phyloP scores from a whole-genome alignment of 2,329 filamentous ascomycete species.

The Claviceps quebecensis region DNA sequence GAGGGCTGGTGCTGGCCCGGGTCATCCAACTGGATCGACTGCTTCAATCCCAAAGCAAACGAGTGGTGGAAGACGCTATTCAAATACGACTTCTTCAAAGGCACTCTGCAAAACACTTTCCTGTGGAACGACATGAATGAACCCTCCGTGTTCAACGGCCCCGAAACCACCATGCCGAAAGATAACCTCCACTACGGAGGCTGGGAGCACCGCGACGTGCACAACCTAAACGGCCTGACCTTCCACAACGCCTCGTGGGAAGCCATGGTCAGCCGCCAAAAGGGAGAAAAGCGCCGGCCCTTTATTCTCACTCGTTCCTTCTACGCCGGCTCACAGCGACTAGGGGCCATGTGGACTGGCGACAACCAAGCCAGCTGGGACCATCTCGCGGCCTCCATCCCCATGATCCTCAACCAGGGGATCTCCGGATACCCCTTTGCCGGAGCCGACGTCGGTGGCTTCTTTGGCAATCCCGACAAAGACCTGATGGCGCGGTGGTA shows the following conservation, averaged over 20 bases:
- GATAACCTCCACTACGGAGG: conserved; percentile 84
- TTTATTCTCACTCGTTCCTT: conserved; percentile 91
- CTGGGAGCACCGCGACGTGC: conserved; percentile 95
- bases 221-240: conserved; percentile 91
- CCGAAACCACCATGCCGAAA: conserved; percentile 97
- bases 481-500: conserved; percentile 92
- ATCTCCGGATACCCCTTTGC: conserved; percentile 89
- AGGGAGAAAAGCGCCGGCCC: conserved; percentile 70
- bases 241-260: conserved; percentile 90
- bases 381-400: conserved; percentile 75
- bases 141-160: conserved; percentile 95
- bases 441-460: conserved; percentile 90
- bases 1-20: conserved; percentile 99
- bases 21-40: conserved; percentile 90
- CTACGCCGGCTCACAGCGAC: conserved; percentile 77
- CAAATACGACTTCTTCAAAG: conserved; percentile 77
- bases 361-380: conserved; percentile 93
- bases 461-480: conserved; percentile 92
- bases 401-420: conserved; percentile 87
- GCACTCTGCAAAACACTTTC: conserved; percentile 73
- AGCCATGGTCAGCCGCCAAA: conserved; percentile 70
- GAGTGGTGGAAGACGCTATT: conserved; percentile 88
- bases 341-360: conserved; percentile 96
- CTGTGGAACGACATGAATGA: conserved; percentile 99
- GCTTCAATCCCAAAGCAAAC: conserved; percentile 82